These are phyloP conservation scores for Entomortierella lignicola DNA, from an alignment of 192 early-diverging fungal species.

Conservation along the genomic window DNA sequence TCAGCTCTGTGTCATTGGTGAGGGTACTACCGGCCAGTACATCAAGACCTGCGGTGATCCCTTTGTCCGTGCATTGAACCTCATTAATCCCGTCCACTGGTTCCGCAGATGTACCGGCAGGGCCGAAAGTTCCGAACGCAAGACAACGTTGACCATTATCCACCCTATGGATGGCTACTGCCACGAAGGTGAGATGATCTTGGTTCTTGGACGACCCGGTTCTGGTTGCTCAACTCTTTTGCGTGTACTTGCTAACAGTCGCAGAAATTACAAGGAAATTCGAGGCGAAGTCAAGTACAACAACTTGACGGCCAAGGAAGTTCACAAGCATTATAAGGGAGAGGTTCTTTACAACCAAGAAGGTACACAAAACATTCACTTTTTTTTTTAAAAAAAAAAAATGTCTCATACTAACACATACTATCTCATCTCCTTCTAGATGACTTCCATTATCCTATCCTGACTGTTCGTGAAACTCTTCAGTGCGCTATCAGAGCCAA, in stretches of 20 bases:
- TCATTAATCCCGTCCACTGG: slow-evolving; percentile 50
- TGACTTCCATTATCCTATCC: slow-evolving; percentile 80
- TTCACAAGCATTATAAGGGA: slow-evolving; percentile 72
- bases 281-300: slow-evolving; percentile 71
- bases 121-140: neutral
- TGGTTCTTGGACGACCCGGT: slow-evolving; percentile 78
- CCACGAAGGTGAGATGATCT: slow-evolving; percentile 76
- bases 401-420: too few relatives aligned
- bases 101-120: slow-evolving; percentile 21
- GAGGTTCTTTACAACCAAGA: slow-evolving; percentile 86
- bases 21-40: slow-evolving; percentile 28
- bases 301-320: slow-evolving; percentile 68
- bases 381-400: too few relatives aligned
- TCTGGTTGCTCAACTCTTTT: slow-evolving; percentile 75
- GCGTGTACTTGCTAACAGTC: slow-evolving; percentile 67
- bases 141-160: slow-evolving; percentile 60
- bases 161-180: slow-evolving; percentile 69
- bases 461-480: slow-evolving; percentile 83
- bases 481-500: slow-evolving; percentile 81
- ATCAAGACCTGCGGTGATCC: slow-evolving; percentile 43
- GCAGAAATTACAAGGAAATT: slow-evolving; percentile 61
- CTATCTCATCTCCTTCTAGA: slow-evolving; percentile 73
- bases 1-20: slow-evolving; percentile 51
- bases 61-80: slow-evolving; percentile 22
- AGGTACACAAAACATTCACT: slow-evolving; percentile 20